Evolutionary conservation across 1,139 yeast genomes (phyloP).

Genomic region (Diutina sp.): DNA sequence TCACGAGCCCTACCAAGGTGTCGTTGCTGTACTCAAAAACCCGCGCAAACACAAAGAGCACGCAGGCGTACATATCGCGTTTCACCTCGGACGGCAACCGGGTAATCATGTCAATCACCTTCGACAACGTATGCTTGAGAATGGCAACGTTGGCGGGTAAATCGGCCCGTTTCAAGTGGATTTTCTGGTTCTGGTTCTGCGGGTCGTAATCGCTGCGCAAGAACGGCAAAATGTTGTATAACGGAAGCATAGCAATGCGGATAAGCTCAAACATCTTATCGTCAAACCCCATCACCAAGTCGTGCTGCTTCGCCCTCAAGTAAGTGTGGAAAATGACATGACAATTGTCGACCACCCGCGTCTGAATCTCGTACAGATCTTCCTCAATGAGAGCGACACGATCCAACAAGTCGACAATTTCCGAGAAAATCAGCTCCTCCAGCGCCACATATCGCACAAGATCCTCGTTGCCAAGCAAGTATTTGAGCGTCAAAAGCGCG

Average conservation of each 20-base stretch:
- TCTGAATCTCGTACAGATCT: constrained; percentile 38
- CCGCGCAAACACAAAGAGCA: constrained; percentile 50
- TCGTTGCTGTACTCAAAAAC: constrained; percentile 39
- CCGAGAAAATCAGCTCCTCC: constrained; percentile 54
- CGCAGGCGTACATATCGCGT: constrained; percentile 57
- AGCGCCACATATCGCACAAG: constrained; percentile 51
- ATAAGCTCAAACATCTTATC: constrained; percentile 75
- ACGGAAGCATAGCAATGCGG: constrained; percentile 56
- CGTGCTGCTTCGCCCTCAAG: constrained; percentile 9
- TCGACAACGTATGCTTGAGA: constrained; percentile 40
- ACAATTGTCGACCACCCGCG: constrained; percentile 43
- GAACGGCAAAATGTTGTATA: constrained; percentile 49
- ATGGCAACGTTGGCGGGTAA: constrained; percentile 23
- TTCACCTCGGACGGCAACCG: constrained; percentile 52
- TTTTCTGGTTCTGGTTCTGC: constrained; percentile 18
- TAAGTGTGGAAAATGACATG: constrained; percentile 30
- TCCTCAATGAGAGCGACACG: constrained; percentile 48
- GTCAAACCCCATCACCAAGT: constrained; percentile 39
- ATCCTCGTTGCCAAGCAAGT: constrained; percentile 43
- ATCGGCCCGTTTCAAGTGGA: constrained; percentile 19
- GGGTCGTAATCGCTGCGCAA: constrained; percentile 34
- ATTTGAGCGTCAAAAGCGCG: constrained; percentile 40
- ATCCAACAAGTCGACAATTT: constrained; percentile 65
- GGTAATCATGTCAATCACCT: constrained; percentile 47
- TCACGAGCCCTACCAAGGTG: constrained; percentile 33